These are phyloP conservation scores for Aspergillus ochraceoroseus DNA, from an alignment of 2,329 filamentous ascomycete genomes.

Conservation along the genomic window DNA sequence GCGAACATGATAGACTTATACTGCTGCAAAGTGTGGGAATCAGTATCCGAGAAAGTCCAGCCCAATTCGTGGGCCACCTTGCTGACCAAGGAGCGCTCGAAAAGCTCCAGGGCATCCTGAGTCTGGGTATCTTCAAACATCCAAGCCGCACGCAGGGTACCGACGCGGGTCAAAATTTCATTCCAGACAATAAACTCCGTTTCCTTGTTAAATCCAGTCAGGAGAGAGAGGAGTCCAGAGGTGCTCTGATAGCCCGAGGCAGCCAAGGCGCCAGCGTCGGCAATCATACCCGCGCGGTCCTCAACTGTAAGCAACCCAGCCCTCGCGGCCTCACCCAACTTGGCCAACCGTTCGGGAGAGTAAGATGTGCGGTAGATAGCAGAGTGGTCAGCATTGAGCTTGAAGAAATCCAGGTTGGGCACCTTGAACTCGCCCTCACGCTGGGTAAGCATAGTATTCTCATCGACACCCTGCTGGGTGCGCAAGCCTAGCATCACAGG, in stretches of 20 bases:
- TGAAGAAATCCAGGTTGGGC: constrained; percentile 81
- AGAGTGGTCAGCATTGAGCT: constrained; percentile 91
- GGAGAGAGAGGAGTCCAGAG: constrained; percentile 75
- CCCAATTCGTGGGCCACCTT: constrained; percentile 79
- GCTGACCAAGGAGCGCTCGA: constrained; percentile 73
- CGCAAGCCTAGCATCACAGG: constrained; percentile 84
- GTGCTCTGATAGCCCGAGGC: constrained; percentile 91
- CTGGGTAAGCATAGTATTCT: constrained; percentile 64
- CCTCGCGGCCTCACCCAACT: constrained; percentile 82
- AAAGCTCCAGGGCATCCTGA: constrained; percentile 72
- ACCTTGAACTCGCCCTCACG: constrained; percentile 75
- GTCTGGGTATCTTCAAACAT: constrained; percentile 71
- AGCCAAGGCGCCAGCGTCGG: constrained; percentile 83
- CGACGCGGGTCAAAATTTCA: constrained; percentile 75
- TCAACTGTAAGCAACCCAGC: constrained; percentile 75
- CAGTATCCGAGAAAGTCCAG: constrained; percentile 78
- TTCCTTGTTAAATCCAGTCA: constrained; percentile 78
- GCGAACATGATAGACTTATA: constrained; percentile 92
- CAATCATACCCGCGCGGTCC: constrained; percentile 90
- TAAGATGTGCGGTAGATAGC: constrained; percentile 90
- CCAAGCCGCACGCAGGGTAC: constrained; percentile 78
- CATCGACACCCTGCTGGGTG: constrained; percentile 76
- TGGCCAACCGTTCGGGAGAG: constrained; percentile 72
- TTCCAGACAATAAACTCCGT: constrained; percentile 92
- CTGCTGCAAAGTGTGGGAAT: constrained; percentile 87